Evolutionary conservation across 2,329 filamentous ascomycete species (phyloP), one percentile per base, ranked within the genome.

Genomic region (Microdochium trichocladiopsis): DNA sequence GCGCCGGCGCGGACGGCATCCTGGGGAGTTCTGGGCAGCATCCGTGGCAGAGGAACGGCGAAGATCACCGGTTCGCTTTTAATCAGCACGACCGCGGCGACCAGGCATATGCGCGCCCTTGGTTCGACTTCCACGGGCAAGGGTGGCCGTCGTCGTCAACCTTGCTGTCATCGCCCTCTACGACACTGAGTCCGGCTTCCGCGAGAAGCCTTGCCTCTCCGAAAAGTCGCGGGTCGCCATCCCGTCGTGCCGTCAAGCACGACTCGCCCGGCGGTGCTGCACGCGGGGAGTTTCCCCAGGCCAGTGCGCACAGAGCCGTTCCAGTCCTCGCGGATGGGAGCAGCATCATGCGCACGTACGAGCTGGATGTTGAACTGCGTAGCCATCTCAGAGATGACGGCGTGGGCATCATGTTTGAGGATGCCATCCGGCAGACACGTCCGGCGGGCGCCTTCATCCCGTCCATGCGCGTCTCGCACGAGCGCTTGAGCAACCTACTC

Each of bases 401-500:
- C 3, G 62, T 66, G 50, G 67, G 65, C 45, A 62, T 67, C 49
- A 58, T 72, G 47, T 60, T 69, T 47, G 57, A 66, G 43, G 55
- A 63, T 11, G 62, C 63, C 33, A 65, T 60, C 23, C 55, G 55
- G 10, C 59, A 65, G 14, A 45, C 49, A 2, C 55, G 59, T 9
- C 57, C 59, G 25, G 31, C 51, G 4, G 56, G 61, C 4, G 60
- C 61, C 57, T 66, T 73, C 63, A 51, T 72, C 61, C 51, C 61
- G 56, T 16, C 45, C 10, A 55, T 62, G 56, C 52, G 54, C 16
- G 16, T 53, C 3, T 57, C 57, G n/a, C 51, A 55, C 43, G 74
- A 83, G 57, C 76, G 83, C 2, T 67, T 89, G 22, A 84, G 78
- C 67, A 82, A 88, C 74, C 67, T 82, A 36, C 69, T 77, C 0